Evolutionary conservation across 2,329 filamentous ascomycete species (phyloP).

Genomic region (Metarhizium brunneum): DNA sequence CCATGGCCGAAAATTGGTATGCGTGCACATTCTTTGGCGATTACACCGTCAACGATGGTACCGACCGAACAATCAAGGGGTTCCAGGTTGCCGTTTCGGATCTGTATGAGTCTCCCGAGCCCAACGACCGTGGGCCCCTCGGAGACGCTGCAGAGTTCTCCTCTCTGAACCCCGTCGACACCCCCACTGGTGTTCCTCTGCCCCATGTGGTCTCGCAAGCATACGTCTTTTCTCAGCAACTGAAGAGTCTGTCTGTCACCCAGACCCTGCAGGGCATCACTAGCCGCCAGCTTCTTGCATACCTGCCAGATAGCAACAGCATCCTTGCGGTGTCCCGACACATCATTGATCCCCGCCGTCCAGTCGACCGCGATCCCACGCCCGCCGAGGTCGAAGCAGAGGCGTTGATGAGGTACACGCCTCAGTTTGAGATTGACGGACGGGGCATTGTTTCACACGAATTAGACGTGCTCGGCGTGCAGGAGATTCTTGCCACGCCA

Average conservation of each 20-base stretch:
- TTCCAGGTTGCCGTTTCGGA: constrained; percentile 82
- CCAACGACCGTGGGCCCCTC: constrained; percentile 78
- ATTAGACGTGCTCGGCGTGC: constrained; percentile 69
- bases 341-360: constrained; percentile 76
- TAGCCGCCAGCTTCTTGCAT: constrained; percentile 70
- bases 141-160: constrained; percentile 65
- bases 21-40: constrained; percentile 68
- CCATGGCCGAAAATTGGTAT: constrained; percentile 92
- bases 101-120: constrained; percentile 74
- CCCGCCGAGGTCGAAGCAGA: constrained; percentile 68
- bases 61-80: constrained; percentile 58
- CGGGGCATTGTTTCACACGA: constrained; percentile 73
- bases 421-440: constrained; percentile 75
- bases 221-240: constrained; percentile 70
- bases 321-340: constrained; percentile 73
- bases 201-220: constrained; percentile 74
- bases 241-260: constrained; percentile 72
- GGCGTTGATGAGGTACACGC: constrained; percentile 66
- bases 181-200: constrained; percentile 44
- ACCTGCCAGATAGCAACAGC: constrained; percentile 61
- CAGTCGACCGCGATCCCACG: constrained; percentile 75
- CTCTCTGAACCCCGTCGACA: constrained; percentile 57
- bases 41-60: constrained; percentile 46
- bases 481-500: constrained; percentile 63
- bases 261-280: constrained; percentile 90